Evolutionary conservation across 2,329 filamentous ascomycete species (phyloP).

Genomic region (Phialophora expanda): DNA sequence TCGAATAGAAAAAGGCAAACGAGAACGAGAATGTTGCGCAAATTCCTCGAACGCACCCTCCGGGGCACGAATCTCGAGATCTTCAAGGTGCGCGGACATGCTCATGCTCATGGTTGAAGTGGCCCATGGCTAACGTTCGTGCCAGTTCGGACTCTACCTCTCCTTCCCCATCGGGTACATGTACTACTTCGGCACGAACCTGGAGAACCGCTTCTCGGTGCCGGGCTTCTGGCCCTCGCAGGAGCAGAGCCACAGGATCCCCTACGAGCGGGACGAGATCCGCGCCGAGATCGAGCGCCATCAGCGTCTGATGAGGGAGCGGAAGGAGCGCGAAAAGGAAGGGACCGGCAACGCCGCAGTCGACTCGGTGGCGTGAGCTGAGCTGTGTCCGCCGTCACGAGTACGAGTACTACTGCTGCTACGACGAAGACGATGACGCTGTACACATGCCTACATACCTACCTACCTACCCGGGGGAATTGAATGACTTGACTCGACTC

Average conservation of each 20-base stretch:
- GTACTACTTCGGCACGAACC: slow-evolving; percentile 99
- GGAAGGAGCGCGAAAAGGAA: slow-evolving; percentile 13
- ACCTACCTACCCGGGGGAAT: too few relatives aligned
- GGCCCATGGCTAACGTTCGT: too few relatives aligned
- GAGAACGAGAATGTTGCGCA: too few relatives aligned
- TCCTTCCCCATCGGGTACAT: slow-evolving; percentile 99
- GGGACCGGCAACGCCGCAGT: slow-evolving; percentile 31
- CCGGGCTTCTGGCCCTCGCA: slow-evolving; percentile 90
- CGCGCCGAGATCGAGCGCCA: slow-evolving; percentile 68
- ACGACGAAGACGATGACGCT: too few relatives aligned
- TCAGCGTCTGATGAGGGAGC: slow-evolving; percentile 52
- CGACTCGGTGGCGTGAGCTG: neutral
- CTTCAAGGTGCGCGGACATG: slow-evolving; percentile 85
- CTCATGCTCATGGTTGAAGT: too few relatives aligned
- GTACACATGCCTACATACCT: too few relatives aligned
- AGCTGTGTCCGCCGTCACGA: too few relatives aligned
- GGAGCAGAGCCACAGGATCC: slow-evolving; percentile 59
- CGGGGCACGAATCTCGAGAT: slow-evolving; percentile 90
- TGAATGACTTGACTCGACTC: too few relatives aligned
- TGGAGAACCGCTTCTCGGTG: slow-evolving; percentile 87
- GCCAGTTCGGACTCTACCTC: slow-evolving; percentile 98
- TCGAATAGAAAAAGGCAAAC: too few relatives aligned
- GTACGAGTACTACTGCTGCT: too few relatives aligned
- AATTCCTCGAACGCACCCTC: slow-evolving; percentile 59
- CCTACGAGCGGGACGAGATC: slow-evolving; percentile 65